phyloP scores from a whole-genome alignment of 2,329 filamentous ascomycete species.

The Neospermospora avenae region DNA sequence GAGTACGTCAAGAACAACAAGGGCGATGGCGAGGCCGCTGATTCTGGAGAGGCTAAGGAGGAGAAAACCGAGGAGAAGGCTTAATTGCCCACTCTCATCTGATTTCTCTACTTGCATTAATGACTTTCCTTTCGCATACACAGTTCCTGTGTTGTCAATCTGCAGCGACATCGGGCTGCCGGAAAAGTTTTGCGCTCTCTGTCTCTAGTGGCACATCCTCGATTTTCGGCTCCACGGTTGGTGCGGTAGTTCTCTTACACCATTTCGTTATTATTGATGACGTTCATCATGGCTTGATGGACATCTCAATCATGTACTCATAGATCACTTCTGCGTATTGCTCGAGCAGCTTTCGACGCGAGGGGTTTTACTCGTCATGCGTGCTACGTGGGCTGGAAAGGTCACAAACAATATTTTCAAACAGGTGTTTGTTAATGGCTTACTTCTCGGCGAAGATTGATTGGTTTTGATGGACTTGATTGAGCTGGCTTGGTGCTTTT shows the following conservation, averaged over 20 bases:
- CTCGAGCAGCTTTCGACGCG: constrained; percentile 19
- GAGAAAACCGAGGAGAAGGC: constrained; percentile 52
- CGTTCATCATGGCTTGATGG: constrained; percentile 12
- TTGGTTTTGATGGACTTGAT: constrained; percentile 1
- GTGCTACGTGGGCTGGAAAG: constrained; percentile 8
- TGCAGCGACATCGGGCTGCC: constrained; percentile 29
- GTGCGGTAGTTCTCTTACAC: constrained; percentile 21
- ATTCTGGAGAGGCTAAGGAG: constrained; percentile 45
- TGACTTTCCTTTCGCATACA: constrained; percentile 22
- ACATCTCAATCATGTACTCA: constrained; percentile 31
- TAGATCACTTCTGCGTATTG: constrained; percentile 30
- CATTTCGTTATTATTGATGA: constrained; percentile 22
- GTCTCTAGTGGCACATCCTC: constrained; percentile 26
- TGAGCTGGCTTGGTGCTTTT: constrained; percentile 12
- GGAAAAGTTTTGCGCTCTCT: constrained; percentile 35
- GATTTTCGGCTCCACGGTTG: constrained; percentile 21
- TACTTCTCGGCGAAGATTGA: constrained; percentile 14
- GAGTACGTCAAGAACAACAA: constrained; percentile 82
- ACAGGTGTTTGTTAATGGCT: constrained; percentile 19
- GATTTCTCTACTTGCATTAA: constrained; percentile 17
- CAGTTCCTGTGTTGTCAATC: constrained; percentile 33
- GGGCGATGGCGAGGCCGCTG: constrained; percentile 36
- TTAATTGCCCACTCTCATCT: constrained; percentile 39
- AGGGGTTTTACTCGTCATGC: constrained; percentile 14
- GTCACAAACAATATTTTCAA: constrained; percentile 19